Evolutionary conservation across 2,329 filamentous ascomycete species (phyloP), one percentile per base, ranked within the genome.

Genomic region (Diplodia intermedia): DNA sequence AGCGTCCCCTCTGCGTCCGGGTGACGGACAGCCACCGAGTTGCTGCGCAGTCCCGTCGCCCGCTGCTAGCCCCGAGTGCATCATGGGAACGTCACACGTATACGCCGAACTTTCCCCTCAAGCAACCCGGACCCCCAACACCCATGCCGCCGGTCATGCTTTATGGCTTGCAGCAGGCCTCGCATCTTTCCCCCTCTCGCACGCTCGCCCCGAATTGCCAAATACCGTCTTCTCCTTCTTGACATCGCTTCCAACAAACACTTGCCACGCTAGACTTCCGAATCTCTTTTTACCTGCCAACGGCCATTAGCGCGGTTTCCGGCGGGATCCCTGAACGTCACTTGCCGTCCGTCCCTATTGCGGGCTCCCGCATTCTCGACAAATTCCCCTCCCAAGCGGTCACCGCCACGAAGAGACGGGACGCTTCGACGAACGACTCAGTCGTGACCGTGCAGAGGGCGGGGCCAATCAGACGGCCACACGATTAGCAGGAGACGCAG

Each of bases 391-490:
- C 53, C 29, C 40, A 15, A 52, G 9, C 60, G 40, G 60, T 63
- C 60, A 63, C 60, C 60, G 60, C 60, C 47, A 52, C 60, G 31
- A 63, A 63, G 43, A 47, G 4, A 47, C 6, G 18, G n/a, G 20
- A 47, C 43, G 43, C 40, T 31, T 33, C 38, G 26, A 29, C 57
- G 57, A 61, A 61, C 40, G 57, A 61, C 40, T 61, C 57, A 61
- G 55, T 33, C 23, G 29, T 33, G 36, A 49, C 60, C 43, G 50
- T 23, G 29, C 47, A 52, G 60, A 50, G 47, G 43, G n/a, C 43
- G 15, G 36, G 15, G 31, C 60, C 60, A 63, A 63, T 63, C 60
- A 63, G 43, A 12, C 60, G 36, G 60, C 43, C 60, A 63, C 60
- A 63, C 60, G 60, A 63, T 63, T 33, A 52, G 60, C 60, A 38